These are phyloP conservation scores for Boehmeria nivea DNA, from an alignment of 306 rosid species.

Conservation along the genomic window DNA sequence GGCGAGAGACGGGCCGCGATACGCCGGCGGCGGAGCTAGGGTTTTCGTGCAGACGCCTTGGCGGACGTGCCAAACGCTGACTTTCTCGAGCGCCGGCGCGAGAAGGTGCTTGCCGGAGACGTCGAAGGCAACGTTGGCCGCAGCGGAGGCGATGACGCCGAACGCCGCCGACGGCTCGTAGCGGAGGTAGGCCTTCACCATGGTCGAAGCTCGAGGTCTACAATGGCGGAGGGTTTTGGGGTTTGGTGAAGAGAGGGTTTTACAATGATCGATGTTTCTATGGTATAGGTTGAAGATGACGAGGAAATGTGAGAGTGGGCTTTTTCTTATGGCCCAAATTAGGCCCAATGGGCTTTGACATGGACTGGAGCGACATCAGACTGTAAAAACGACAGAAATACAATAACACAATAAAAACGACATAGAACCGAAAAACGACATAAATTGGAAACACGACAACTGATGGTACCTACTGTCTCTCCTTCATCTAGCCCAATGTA, in stretches of 20 bases:
- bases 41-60: slow-evolving; percentile 77
- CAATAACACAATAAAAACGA: no score
- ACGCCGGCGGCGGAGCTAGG: slow-evolving; percentile 46
- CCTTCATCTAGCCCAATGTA: no score
- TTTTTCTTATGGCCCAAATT: no score
- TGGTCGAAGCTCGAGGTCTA: slow-evolving; percentile 15
- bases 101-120: slow-evolving; percentile 77
- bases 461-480: no score
- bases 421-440: no score
- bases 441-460: no score
- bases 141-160: slow-evolving; percentile 81
- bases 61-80: slow-evolving; percentile 83
- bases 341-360: no score
- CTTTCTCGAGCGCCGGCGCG: slow-evolving; percentile 83
- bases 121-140: slow-evolving; percentile 60
- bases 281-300: not conserved
- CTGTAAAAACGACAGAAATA: no score
- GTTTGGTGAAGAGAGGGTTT: slow-evolving; percentile 2
- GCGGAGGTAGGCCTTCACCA: slow-evolving; percentile 90
- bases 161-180: slow-evolving; percentile 75
- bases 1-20: slow-evolving; percentile 52
- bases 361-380: no score
- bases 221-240: slow-evolving; percentile 10
- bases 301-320: no score
- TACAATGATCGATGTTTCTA: not conserved